A percentile compares a stretch with the other conserved stretches of the same genome.
phyloP scores from a whole-genome alignment of 306 rosid genomes.

The Pyrus bretschneideri region DNA sequence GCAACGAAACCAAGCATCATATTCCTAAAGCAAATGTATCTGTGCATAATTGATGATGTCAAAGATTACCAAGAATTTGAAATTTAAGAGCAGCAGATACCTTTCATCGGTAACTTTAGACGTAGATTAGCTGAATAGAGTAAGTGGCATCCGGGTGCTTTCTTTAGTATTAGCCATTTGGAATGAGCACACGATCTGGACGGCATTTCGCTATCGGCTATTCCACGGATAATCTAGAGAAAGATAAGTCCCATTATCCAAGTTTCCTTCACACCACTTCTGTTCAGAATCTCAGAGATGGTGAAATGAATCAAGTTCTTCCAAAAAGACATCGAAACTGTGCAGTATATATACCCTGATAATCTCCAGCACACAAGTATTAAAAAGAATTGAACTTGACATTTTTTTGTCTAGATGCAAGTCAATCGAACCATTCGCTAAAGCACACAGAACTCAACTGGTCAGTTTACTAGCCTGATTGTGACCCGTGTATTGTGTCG shows the following conservation, averaged over 20 bases:
- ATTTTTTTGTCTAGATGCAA: background rate
- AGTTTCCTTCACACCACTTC: background rate
- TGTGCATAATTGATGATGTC: conserved; percentile 4
- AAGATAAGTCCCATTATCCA: conserved; percentile 7
- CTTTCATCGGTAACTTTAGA: background rate
- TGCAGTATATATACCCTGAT: conserved; percentile 5
- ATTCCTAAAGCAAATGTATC: conserved; percentile 12
- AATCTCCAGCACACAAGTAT: background rate
- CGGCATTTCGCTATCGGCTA: conserved; percentile 1
- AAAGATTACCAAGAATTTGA: conserved; percentile 15
- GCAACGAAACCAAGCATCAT: conserved; percentile 20
- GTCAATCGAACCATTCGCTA: background rate
- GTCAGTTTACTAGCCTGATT: background rate
- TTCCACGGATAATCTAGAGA: conserved; percentile 17
- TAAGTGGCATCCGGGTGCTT: conserved; percentile 7
- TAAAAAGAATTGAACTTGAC: background rate
- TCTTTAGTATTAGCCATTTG: conserved; percentile 7
- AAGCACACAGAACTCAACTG: background rate
- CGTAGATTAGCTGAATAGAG: conserved; percentile 12
- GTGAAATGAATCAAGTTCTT: conserved; percentile 33
- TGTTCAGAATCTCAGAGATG: background rate
- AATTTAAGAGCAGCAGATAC: background rate
- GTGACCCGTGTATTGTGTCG: background rate
- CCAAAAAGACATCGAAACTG: conserved; percentile 18
- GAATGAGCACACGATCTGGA: conserved; percentile 5